Conservation (phyloP, 768 basidiomycete genomes). For the Termitomyces sp. region DNA sequence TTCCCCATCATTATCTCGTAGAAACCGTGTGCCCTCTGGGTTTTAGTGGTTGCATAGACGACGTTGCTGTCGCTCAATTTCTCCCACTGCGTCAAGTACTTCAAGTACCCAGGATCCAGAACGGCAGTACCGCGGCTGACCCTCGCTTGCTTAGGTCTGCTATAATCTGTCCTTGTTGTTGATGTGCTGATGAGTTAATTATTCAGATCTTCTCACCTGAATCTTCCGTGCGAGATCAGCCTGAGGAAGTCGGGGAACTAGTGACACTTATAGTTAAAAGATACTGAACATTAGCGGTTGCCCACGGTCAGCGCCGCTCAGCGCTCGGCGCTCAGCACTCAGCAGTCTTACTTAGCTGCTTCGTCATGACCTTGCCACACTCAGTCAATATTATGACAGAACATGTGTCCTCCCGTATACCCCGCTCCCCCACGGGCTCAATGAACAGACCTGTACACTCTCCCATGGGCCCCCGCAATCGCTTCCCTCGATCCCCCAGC, state of each 20-base stretch:
- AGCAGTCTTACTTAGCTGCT: no score
- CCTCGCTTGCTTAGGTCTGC: background rate
- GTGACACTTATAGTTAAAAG: no score
- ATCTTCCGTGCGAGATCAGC: no score
- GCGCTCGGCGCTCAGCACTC: background rate
- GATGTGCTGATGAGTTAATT: background rate
- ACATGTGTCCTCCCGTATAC: conserved; percentile 15
- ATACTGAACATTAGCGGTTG: background rate
- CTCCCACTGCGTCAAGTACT: background rate
- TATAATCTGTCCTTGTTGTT: background rate
- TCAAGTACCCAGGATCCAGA: no score
- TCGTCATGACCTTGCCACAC: background rate
- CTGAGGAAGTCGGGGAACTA: background rate
- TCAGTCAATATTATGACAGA: conserved; percentile 20
- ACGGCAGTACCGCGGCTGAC: no score
- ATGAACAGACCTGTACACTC: conserved; percentile 14
- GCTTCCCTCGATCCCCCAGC: conserved; percentile 7
- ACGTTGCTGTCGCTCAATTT: no score
- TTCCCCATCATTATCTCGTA: background rate
- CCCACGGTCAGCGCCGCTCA: conserved; percentile 5
- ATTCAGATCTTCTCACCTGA: background rate
- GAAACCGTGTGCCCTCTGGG: background rate
- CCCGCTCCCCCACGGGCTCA: conserved; percentile 8
- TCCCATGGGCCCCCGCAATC: conserved; percentile 18
- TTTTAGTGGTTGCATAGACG: background rate